phyloP scores from a whole-genome alignment of 1,284 basidiomycete species.

The Ceratobasidium sp. region DNA sequence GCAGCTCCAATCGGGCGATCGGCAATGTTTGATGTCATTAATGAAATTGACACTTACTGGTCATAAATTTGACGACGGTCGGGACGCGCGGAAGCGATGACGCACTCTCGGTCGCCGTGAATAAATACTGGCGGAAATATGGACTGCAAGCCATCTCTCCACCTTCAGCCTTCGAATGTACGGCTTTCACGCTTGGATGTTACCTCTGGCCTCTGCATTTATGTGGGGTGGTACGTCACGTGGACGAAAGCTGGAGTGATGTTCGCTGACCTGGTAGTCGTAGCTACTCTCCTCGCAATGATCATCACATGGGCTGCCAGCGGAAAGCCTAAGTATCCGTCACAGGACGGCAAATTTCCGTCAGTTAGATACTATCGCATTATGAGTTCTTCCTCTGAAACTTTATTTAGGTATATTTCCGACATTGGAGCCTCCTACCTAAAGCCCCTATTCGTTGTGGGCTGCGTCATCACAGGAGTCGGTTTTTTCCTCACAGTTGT shows the following conservation, averaged over 20 bases:
- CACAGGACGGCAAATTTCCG: slow-evolving; percentile 61
- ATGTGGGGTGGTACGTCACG: slow-evolving; percentile 33
- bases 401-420: slow-evolving; percentile 58
- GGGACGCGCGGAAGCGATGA: background rate
- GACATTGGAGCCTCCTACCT: slow-evolving; percentile 72
- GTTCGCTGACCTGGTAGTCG: slow-evolving; percentile 19
- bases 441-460: slow-evolving; percentile 73
- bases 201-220: slow-evolving; percentile 10
- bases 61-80: background rate
- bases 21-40: background rate
- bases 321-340: slow-evolving; percentile 58
- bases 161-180: slow-evolving; percentile 2
- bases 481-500: slow-evolving; percentile 65
- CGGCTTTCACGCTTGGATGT: slow-evolving; percentile 23
- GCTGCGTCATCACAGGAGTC: slow-evolving; percentile 64
- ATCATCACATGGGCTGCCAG: slow-evolving; percentile 67
- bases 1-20: background rate
- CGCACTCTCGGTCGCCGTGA: background rate
- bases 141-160: background rate
- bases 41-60: background rate
- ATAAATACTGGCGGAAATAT: background rate
- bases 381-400: background rate
- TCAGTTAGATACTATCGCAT: slow-evolving; percentile 45
- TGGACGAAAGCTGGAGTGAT: background rate
- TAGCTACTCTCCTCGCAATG: slow-evolving; percentile 67